A percentile compares a stretch with the other conserved stretches of the same genome.
phyloP scores from a whole-genome alignment of 768 basidiomycete genomes.

The Suillus spraguei region DNA sequence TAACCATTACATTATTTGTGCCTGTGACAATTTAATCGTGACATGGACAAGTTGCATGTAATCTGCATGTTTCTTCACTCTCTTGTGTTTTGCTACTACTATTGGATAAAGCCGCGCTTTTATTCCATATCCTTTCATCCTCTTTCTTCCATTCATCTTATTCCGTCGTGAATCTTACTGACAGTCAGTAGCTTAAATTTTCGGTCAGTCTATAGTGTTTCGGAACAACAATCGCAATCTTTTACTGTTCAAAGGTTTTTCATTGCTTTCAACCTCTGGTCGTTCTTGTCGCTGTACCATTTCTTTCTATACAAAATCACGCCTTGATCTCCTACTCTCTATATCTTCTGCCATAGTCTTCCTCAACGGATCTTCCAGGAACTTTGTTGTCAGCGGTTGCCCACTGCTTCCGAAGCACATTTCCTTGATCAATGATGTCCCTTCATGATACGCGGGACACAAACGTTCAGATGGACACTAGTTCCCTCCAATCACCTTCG shows the following conservation, averaged over 20 bases:
- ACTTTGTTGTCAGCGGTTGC: conserved; percentile 7
- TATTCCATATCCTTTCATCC: neutral
- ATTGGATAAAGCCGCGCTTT: conserved; percentile 10
- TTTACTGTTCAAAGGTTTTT: conserved; percentile 1
- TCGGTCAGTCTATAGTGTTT: conserved; percentile 13
- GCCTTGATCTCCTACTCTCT: conserved; percentile 2
- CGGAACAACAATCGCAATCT: conserved; percentile 18
- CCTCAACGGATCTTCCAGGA: conserved; percentile 8
- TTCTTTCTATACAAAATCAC: conserved; percentile 2
- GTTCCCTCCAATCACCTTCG: conserved; percentile 17
- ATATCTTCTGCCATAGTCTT: neutral
- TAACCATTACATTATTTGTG: conserved; percentile 33
- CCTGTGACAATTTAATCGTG: conserved; percentile 39
- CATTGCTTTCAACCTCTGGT: conserved; percentile 3
- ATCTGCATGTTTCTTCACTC: conserved; percentile 25
- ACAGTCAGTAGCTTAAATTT: neutral
- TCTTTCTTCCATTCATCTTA: conserved; percentile 8
- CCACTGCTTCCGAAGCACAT: conserved; percentile 13
- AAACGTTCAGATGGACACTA: conserved; percentile 24
- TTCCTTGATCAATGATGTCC: conserved; percentile 20
- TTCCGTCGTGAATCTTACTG: neutral
- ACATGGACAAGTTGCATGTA: conserved; percentile 20
- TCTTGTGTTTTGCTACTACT: conserved; percentile 9
- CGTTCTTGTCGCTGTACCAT: conserved; percentile 2
- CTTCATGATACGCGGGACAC: conserved; percentile 22